phyloP scores from a whole-genome alignment of 208 protist genomes.

The Leishmania gerbilli region DNA sequence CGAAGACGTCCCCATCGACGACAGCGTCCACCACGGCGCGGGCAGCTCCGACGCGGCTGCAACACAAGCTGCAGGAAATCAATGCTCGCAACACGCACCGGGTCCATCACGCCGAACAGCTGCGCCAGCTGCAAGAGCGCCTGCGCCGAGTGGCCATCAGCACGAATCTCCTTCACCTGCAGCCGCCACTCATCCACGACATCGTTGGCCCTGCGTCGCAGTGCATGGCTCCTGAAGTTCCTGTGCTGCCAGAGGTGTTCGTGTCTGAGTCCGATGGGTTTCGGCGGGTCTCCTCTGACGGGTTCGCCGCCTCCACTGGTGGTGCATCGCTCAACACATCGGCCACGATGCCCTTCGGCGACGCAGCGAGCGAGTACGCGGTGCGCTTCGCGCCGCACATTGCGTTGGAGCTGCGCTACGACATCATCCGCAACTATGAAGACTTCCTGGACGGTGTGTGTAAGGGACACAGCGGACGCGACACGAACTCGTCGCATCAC shows the following conservation, averaged over 20 bases:
- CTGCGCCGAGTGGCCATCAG: conserved; percentile 45
- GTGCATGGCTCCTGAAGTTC: conserved; percentile 54
- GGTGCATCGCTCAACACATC: conserved; percentile 2
- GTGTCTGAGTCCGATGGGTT: conserved; percentile 10
- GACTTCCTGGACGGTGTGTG: conserved; percentile 33
- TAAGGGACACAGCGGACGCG: neutral
- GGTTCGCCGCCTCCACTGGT: neutral
- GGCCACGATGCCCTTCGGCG: conserved; percentile 20
- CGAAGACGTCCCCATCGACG: neutral
- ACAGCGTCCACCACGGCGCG: neutral
- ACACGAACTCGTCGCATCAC: neutral
- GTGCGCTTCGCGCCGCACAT: conserved; percentile 75
- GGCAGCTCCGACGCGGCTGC: conserved; percentile 16
- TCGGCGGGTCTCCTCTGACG: neutral
- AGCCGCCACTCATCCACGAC: conserved; percentile 45
- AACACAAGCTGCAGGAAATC: conserved; percentile 43
- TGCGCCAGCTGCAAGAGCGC: conserved; percentile 19
- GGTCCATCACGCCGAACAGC: conserved; percentile 34
- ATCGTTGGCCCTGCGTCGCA: conserved; percentile 55
- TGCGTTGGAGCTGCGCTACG: conserved; percentile 75
- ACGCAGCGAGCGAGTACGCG: conserved; percentile 46
- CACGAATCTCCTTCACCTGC: conserved; percentile 41
- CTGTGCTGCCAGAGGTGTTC: conserved; percentile 71
- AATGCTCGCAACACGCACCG: conserved; percentile 44
- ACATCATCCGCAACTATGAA: conserved; percentile 47